phyloP scores from a whole-genome alignment of 257 asterid species.

The Solanum lignicaule region DNA sequence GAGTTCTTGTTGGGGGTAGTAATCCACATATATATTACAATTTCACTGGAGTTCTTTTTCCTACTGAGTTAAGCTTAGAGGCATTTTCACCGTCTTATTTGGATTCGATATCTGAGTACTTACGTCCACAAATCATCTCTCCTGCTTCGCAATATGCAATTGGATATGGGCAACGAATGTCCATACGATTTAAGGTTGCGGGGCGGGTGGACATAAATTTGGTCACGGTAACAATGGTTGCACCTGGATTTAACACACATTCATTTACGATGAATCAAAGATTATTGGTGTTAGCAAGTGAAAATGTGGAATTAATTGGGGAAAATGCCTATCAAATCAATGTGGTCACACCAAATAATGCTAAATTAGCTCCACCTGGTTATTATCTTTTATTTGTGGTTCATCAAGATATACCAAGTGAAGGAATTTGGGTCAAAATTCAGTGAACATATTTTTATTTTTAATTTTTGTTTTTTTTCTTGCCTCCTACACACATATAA shows the following conservation, averaged over 20 bases:
- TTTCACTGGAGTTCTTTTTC: background rate
- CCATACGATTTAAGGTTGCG: background rate
- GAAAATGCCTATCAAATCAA: background rate
- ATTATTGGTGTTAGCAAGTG: conserved; percentile 2
- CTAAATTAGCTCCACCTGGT: conserved; percentile 6
- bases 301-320: background rate
- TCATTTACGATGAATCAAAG: conserved; percentile 22
- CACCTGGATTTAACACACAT: conserved; percentile 19
- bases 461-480: background rate
- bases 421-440: conserved; percentile 11
- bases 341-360: conserved; percentile 2
- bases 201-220: background rate
- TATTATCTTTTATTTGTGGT: conserved; percentile 12
- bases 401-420: conserved; percentile 16
- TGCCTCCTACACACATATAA: background rate
- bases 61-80: conserved; percentile 14
- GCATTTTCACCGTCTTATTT: conserved; percentile 14
- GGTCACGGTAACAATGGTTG: conserved; percentile 11
- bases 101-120: background rate
- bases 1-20: conserved; percentile 16
- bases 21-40: conserved; percentile 7
- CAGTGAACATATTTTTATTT: background rate
- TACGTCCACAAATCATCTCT: conserved; percentile 4
- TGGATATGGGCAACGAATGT: background rate
- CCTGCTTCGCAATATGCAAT: background rate